A percentile compares a stretch with the other conserved stretches of the same genome.
Conservation (phyloP, 1,284 basidiomycete species). For the Ustilago trichophora region DNA sequence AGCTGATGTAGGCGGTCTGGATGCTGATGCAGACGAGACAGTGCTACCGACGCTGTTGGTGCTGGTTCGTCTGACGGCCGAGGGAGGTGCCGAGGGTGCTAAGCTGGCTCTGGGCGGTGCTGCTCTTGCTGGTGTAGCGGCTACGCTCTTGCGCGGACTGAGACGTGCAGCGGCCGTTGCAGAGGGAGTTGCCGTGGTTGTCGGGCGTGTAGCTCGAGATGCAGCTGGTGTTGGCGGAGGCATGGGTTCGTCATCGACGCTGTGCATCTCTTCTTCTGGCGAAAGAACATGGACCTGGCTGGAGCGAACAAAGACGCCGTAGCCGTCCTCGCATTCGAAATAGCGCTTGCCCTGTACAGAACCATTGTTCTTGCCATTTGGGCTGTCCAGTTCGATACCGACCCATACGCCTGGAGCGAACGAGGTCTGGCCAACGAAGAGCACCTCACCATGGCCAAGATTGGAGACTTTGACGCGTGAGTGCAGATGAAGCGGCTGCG, state of each 20-base stretch:
- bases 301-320: constrained; percentile 90
- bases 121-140: constrained; percentile 25
- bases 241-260: constrained; percentile 35
- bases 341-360: constrained; percentile 83
- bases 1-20: constrained; percentile 21
- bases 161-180: constrained; percentile 18
- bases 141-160: constrained; percentile 35
- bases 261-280: constrained; percentile 42
- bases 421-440: constrained; percentile 82
- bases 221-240: constrained; percentile 4
- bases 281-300: constrained; percentile 79
- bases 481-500: constrained; percentile 53
- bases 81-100: constrained; percentile 15
- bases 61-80: constrained; percentile 21
- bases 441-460: constrained; percentile 80
- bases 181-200: constrained; percentile 6
- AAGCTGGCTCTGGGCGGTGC: constrained; percentile 13
- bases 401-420: constrained; percentile 94
- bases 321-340: constrained; percentile 79
- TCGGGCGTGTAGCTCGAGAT: constrained; percentile 16
- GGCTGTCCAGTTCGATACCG: constrained; percentile 81
- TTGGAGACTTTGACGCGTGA: constrained; percentile 55
- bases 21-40: constrained; percentile 23
- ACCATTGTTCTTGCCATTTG: constrained; percentile 94
- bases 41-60: constrained; percentile 20